Base-by-base conservation (phyloP, 2,329 filamentous ascomycete species). In the Verticillium longisporum region DNA sequence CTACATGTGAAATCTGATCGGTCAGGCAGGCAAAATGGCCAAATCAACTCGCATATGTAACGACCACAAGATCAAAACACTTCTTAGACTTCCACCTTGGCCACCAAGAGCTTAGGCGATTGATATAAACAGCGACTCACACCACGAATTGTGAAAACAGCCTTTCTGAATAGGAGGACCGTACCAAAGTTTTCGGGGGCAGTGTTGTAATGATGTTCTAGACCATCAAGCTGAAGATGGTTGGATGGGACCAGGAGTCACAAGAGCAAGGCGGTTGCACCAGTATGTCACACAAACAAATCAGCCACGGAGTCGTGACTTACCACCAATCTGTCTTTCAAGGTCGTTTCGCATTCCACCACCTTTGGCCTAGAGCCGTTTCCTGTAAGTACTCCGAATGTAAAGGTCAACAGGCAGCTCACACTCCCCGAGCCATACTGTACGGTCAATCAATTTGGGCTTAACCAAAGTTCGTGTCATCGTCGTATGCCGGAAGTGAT, bases 401-500 rank as follows among this genome's bases (percentile, higher is more conserved):
- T 3, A 9, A n/a, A 14, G 3, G n/a, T 3, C 11, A 14, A 15
- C 10, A 50, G 13, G 26, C n/a, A n/a, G 11, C 21, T 7, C 0
- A 15, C 31, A 33, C 3, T 10, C 13, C 21, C 18, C 55, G 60
- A 73, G 55, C 78, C 79, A 1, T 86, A 83, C 69, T 86, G 83
- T 65, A 83, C 82, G 1, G 83, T 86, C 62, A 86, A 86, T 61
- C 81, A 85, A 21, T 77, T 1, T 82, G 85, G 65, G 83, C 80
- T 9, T 83, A 80, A 63, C 82, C 83, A 0, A 85, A 85, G 64
- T 84, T 82, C 61, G 67, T 82, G 1, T 73, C 78, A 53, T 53
- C 18, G 18, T 53, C 45, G n/a, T 53, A 21, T 10, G 78, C 7
- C 69, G 68, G 31, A n/a, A 70, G 70, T 11, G 77, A 74, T 7